Evolutionary conservation across 2,329 filamentous ascomycete genomes (phyloP), one percentile per base, ranked within the genome.

Genomic region (Dryadomyces quercus-mongolicae): DNA sequence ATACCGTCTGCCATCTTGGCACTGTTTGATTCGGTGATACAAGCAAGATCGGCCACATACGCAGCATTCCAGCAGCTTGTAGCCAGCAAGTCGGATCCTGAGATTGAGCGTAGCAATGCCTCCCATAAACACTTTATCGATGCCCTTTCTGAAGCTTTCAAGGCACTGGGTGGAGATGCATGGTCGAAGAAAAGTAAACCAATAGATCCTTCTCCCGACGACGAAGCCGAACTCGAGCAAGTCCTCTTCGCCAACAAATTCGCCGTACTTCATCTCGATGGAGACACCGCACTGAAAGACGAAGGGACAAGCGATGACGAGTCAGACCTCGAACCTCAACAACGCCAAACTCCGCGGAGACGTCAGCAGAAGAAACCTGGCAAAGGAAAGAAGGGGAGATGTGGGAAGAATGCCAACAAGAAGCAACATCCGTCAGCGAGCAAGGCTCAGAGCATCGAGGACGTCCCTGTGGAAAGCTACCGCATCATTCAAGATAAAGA

Each of bases 101-200:
- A 70, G 8, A 61, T 70, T 7, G 60, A 70, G 51, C 62, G 60
- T 49, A 71, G 66, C 54, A 74, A 74, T 55, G 57, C 54, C 2
- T 63, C 64, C 1, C 71, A 76, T 58, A 69, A 70, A 47, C 58
- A 66, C 42, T 75, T 74, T 57, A 74, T 75, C 52, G 65, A 73
- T 46, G 64, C 63, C 2, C 64, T 76, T 2, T 62, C 57, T 3
- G 57, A 68, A 4, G 66, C 67, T 0, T 73, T 72, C 40, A 36
- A 64, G 0, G 60, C 61, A 13, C 58, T 74, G 1, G 68, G 70
- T 3, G 67, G 69, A 2, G 57, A 63, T 1, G 44, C 10, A 21
- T 47, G 45, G 45, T 2, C 45, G 3, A 7, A 10, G 13, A 15
- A 31, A 31, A 47, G 4, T 3, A 36, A 6, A 31, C 36, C 2